Evolutionary conservation across 2,329 filamentous ascomycete species (phyloP), one percentile per base, ranked within the genome.

Genomic region (Ceratocystis diversiconidia): DNA sequence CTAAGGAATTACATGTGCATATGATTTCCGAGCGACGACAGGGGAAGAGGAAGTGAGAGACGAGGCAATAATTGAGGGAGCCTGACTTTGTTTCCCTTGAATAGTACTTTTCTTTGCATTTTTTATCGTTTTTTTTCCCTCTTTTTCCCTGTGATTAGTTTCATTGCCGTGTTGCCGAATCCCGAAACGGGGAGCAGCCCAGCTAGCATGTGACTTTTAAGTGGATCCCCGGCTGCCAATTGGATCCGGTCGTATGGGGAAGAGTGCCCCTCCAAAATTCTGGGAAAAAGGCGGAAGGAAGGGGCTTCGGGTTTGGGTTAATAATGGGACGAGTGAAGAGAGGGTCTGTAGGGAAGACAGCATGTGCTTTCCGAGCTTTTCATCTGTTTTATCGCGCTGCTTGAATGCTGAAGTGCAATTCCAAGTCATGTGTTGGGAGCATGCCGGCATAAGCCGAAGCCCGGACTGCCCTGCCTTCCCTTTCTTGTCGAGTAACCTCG

Each of bases 401-500:
- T 6, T 32, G 17, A 22, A 4, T 50, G 17, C 22, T 30, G 15
- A 32, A 32, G 36, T 15, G 3, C 12, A 15, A 15, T 57, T 57
- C 19, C 12, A 15, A 36, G 28, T 36, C 55, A 59, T n/a, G 28
- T 59, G 28, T 17, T 32, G 15, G n/a, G 4, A 48, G 19, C 19
- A 12, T 36, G n/a, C 48, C 19, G 15, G 22, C 63, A n/a, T 44
- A 25, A 41, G 32, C 48, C 62, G 15, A 59, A 30, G 22, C 28
- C 32, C 52, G 43, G 19, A 2, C n/a, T 43, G 19, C 25, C 4
- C 36, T 64, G 50, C 30, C 30, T 65, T 61, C 25, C 8, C 12
- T 48, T 22, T 43, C 30, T 30, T 52, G 36, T 15, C 19, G 17
- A 5, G 62, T 66, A 66, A 64, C 65, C 65, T 66, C 65, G 65